phyloP scores from a whole-genome alignment of 345 rosid genomes.

The Angophora floribunda region DNA sequence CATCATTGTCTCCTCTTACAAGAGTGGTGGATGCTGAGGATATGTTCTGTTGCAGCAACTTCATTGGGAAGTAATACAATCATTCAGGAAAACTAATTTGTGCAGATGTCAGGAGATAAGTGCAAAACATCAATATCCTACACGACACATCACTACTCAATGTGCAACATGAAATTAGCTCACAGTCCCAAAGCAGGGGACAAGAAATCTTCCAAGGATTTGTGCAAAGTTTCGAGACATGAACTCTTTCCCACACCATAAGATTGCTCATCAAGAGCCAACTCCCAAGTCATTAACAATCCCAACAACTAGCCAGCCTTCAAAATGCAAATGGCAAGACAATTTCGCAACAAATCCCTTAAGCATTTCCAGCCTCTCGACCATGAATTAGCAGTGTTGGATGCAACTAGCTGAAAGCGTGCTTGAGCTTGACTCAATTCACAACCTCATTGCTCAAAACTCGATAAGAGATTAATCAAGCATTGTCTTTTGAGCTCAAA shows the following conservation, averaged over 20 bases:
- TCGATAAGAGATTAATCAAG: not conserved
- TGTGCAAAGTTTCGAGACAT: not conserved
- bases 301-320: not conserved
- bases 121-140: not conserved
- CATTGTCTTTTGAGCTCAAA: not conserved
- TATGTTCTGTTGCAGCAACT: slow-evolving; percentile 8
- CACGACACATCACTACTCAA: not conserved
- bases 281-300: not conserved
- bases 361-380: not conserved
- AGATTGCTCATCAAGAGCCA: not conserved
- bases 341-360: not conserved
- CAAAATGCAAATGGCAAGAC: not conserved
- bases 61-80: not conserved
- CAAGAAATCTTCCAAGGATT: not conserved
- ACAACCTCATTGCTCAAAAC: not conserved
- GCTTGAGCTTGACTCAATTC: not conserved
- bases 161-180: not conserved
- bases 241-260: not conserved
- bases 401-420: not conserved
- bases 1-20: slow-evolving; percentile 39
- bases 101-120: not conserved
- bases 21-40: slow-evolving; percentile 40
- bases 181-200: not conserved
- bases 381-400: not conserved
- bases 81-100: not conserved